Evolutionary conservation across 1,284 basidiomycete genomes (phyloP).

Genomic region (Coriolopsis trogii): DNA sequence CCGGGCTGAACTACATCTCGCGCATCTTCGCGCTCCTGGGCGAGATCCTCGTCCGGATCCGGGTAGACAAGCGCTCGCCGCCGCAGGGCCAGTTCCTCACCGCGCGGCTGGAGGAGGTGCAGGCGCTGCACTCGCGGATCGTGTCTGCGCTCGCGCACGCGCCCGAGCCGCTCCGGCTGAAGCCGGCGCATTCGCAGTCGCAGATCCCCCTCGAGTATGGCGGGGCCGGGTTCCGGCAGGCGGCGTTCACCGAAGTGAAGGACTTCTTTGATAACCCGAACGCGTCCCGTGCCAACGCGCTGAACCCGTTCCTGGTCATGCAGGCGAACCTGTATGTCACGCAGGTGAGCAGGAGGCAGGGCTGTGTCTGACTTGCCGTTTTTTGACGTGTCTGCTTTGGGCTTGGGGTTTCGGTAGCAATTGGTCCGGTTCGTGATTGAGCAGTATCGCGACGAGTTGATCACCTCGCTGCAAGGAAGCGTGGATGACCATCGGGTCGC

Average conservation of each 20-base stretch:
- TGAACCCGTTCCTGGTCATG: constrained; percentile 87
- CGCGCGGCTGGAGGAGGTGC: constrained; percentile 77
- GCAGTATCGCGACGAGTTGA: constrained; percentile 84
- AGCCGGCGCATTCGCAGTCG: constrained; percentile 50
- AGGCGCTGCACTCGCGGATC: constrained; percentile 74
- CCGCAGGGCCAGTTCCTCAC: constrained; percentile 83
- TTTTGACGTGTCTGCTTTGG: background rate
- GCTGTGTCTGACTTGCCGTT: constrained; percentile 8
- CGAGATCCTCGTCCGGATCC: constrained; percentile 82
- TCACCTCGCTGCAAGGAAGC: constrained; percentile 64
- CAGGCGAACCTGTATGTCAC: constrained; percentile 89
- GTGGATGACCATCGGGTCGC: constrained; percentile 66
- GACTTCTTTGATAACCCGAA: constrained; percentile 90
- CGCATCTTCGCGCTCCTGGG: constrained; percentile 83
- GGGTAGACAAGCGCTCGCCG: constrained; percentile 81
- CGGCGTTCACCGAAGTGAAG: constrained; percentile 83
- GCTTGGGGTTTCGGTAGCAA: constrained; percentile 57
- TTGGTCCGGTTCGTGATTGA: constrained; percentile 87
- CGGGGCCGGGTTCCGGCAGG: constrained; percentile 72
- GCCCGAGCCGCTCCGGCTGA: constrained; percentile 71
- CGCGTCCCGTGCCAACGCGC: constrained; percentile 77
- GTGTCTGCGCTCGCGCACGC: constrained; percentile 68
- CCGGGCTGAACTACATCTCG: constrained; percentile 84
- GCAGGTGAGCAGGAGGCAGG: constrained; percentile 51
- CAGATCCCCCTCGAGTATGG: constrained; percentile 63